phyloP scores from a whole-genome alignment of 768 basidiomycete species.

The Auricularia cornea region DNA sequence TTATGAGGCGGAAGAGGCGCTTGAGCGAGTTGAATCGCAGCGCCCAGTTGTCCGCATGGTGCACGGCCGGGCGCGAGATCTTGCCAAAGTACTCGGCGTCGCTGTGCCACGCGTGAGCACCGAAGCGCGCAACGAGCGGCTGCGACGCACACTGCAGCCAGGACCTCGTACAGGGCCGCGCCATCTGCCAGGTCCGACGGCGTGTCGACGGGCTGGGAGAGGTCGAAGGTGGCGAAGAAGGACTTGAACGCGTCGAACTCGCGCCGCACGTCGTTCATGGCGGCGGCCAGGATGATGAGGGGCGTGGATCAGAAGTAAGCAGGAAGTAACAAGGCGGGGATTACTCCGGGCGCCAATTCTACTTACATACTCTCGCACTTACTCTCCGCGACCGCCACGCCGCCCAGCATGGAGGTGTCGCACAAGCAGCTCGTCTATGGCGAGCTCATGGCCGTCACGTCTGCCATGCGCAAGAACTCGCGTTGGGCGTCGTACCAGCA shows the following conservation, averaged over 20 bases:
- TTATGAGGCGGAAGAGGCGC: constrained; percentile 78
- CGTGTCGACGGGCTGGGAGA: constrained; percentile 52
- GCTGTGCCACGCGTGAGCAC: constrained; percentile 29
- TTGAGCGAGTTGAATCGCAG: constrained; percentile 77
- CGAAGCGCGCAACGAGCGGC: not conserved
- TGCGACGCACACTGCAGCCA: constrained; percentile 60
- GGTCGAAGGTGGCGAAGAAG: constrained; percentile 68
- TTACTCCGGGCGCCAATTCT: not conserved
- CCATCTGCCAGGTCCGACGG: constrained; percentile 75
- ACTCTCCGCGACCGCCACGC: not conserved
- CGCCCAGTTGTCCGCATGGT: constrained; percentile 83
- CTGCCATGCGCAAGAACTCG: constrained; percentile 95
- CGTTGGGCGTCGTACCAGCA: constrained; percentile 75
- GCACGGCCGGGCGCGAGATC: constrained; percentile 45
- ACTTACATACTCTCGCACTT: not conserved
- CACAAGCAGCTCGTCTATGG: constrained; percentile 75
- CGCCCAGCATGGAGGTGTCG: constrained; percentile 31
- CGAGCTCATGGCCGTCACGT: constrained; percentile 86
- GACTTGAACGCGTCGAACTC: constrained; percentile 77
- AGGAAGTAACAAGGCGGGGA: not conserved
- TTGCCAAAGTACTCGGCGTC: constrained; percentile 74
- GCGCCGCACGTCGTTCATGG: not conserved
- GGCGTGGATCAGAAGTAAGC: too few relatives aligned
- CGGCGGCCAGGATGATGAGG: too few relatives aligned
- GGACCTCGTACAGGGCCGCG: constrained; percentile 62